Percentiles rank a stretch among this genome's conserved stretches.
These are phyloP conservation scores for Fusarium bactridioides DNA, from an alignment of 2,329 filamentous ascomycete genomes.

Conservation along the genomic window DNA sequence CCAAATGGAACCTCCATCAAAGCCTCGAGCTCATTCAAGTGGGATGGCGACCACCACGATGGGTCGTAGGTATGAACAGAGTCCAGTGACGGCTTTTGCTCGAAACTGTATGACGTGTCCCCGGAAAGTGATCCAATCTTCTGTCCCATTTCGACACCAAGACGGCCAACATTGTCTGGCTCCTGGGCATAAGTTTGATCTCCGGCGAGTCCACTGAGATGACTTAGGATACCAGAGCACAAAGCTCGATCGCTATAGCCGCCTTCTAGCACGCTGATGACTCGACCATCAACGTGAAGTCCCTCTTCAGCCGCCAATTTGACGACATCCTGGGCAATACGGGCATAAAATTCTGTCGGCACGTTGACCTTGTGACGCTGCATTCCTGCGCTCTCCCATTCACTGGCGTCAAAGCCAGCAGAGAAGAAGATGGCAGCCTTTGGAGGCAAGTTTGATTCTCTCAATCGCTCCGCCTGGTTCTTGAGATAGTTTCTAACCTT, in stretches of 20 bases:
- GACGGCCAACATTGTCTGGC: conserved; percentile 49
- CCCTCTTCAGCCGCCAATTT: conserved; percentile 82
- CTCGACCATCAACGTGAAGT: conserved; percentile 78
- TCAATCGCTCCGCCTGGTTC: conserved; percentile 72
- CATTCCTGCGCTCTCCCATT: conserved; percentile 93
- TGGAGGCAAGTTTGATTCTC: conserved; percentile 66
- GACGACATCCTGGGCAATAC: conserved; percentile 86
- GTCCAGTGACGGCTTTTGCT: conserved; percentile 21
- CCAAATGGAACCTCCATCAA: conserved; percentile 60
- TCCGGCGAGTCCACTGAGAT: conserved; percentile 82
- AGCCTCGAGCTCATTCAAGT: conserved; percentile 75
- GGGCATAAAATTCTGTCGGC: conserved; percentile 94
- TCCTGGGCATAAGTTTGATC: conserved; percentile 54
- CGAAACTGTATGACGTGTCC: conserved; percentile 32
- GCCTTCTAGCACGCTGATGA: conserved; percentile 94
- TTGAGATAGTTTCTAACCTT: conserved; percentile 83
- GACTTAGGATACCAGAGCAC: conserved; percentile 86
- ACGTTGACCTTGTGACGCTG: conserved; percentile 96
- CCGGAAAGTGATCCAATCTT: conserved; percentile 54
- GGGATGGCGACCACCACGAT: conserved; percentile 73
- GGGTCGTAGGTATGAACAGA: conserved; percentile 65
- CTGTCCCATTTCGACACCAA: conserved; percentile 67
- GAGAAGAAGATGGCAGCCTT: conserved; percentile 94
- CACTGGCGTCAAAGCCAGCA: conserved; percentile 95
- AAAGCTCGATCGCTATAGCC: conserved; percentile 95